Base-by-base conservation (phyloP, 2,329 filamentous ascomycete species). In the Penicillium sp. region DNA sequence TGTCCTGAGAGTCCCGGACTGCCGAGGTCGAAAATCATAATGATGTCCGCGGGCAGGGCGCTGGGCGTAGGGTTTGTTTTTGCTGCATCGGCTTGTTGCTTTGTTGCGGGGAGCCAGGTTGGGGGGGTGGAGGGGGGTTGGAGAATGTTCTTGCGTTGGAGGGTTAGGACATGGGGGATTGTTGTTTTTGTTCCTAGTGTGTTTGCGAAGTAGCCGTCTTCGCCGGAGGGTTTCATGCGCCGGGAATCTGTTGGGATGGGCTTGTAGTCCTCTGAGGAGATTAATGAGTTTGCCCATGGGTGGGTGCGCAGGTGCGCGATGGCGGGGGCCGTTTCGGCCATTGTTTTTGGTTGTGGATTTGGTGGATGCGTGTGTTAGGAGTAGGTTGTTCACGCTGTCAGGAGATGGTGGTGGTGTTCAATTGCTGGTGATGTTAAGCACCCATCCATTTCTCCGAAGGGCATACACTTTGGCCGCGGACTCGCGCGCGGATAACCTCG, bases 161-260 rank as follows among this genome's bases (percentile, higher is more conserved):
- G 64, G 2, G 72, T 75, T 17, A 75, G 59, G 24, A 70, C 58
- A 46, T 74, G 68, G 2, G 75, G 75, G 45, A 77, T 75, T 20
- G 75, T 76, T 12, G 58, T 55, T 0, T 65, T 41, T 7, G 74
- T 74, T 29, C 60, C 68, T 27, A 77, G 58, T 1, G 74, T 77
- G 24, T 62, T 57, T 7, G 69, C 64, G 49, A 77, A 73, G 63
- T 70, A 77, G 46, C 68, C 68, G 49, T 78, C 74, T 66, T 78
- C 75, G 39, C 74, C 73, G 8, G 68, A 53, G 7, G 67, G 63
- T 54, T 78, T 77, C 55, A 65, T 58, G 9, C 63, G 62, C 9
- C 75, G 71, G 2, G 74, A 73, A 54, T 68, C 71, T 39, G 73
- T 75, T 36, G 63, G 61, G 46, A 76, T 69, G 24, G 70, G 58